Base-by-base conservation (phyloP, 2,329 filamentous ascomycete species). In the Myotisia sp. region DNA sequence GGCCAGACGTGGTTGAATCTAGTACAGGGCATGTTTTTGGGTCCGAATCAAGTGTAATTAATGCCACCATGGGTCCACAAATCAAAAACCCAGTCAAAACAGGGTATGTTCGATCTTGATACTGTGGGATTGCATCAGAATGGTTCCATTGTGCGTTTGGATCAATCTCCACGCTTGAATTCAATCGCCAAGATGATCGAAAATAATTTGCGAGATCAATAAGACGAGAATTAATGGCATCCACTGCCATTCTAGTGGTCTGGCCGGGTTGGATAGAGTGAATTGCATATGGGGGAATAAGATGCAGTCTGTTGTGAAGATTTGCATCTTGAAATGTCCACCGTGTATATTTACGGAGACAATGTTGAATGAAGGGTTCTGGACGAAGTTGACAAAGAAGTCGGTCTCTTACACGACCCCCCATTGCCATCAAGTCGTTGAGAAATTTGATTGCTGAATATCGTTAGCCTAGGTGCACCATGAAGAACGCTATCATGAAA, bases 81-180 rank as follows among this genome's bases (percentile, higher is more conserved):
- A 70, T 56, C n/a, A 73, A 52, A 28, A 74, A 56, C 2, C 65
- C 70, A 30, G 68, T 67, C 3, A 75, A 51, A 1, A 68, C 66
- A 0, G 71, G 70, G 16, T 59, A 53, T 3, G 34, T 39, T 12
- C 41, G 38, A 12, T 40, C 37, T 31, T 40, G 42, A n/a, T 43
- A 38, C 14, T 42, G 27, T 3, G 40, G 20, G 8, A 24, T 19
- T 6, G 34, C 23, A 14, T 33, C 33, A 14, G 13, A 27, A 33
- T 24, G 49, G 37, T 31, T 13, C 7, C 29, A 19, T 2, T 31
- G 14, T 9, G 13, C n/a, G 22, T 24, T 8, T 7, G 18, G 18
- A 17, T 30, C 28, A 6, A 14, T 13, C 32, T 46, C 40, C 26
- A 39, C 27, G 23, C 34, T 36, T 10, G 28, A 26, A 3, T 14